Percentiles rank a stretch among this genome's conserved stretches.
phyloP scores from a whole-genome alignment of 1,139 yeast species.

The Pichia sp. region DNA sequence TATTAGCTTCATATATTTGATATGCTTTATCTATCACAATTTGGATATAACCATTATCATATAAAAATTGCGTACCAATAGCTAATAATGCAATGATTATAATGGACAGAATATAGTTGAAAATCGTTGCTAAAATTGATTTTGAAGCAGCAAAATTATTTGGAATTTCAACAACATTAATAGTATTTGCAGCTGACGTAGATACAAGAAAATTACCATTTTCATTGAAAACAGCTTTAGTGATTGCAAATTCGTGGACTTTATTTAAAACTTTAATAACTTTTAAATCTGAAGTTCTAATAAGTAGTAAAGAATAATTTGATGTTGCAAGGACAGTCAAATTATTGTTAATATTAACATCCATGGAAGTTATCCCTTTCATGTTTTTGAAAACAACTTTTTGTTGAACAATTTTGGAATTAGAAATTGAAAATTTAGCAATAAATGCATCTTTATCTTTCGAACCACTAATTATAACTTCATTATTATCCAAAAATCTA shows the following conservation, averaged over 20 bases:
- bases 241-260: constrained; percentile 76
- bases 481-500: constrained; percentile 48
- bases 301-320: constrained; percentile 58
- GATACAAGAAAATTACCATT: constrained; percentile 66
- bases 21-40: constrained; percentile 36
- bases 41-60: constrained; percentile 30
- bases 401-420: constrained; percentile 38
- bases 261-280: constrained; percentile 46
- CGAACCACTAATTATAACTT: constrained; percentile 52
- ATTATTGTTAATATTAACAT: constrained; percentile 36
- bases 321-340: constrained; percentile 70
- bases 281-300: constrained; percentile 46
- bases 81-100: constrained; percentile 38
- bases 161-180: constrained; percentile 59
- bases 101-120: constrained; percentile 43
- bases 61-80: constrained; percentile 33
- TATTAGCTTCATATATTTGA: constrained; percentile 34
- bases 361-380: constrained; percentile 68
- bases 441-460: constrained; percentile 39
- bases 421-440: constrained; percentile 38
- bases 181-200: constrained; percentile 74
- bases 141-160: constrained; percentile 40
- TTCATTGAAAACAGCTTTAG: constrained; percentile 65
- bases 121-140: constrained; percentile 40
- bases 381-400: constrained; percentile 45